Conservation (phyloP, 768 basidiomycete species). For the Mrakia gelida region DNA sequence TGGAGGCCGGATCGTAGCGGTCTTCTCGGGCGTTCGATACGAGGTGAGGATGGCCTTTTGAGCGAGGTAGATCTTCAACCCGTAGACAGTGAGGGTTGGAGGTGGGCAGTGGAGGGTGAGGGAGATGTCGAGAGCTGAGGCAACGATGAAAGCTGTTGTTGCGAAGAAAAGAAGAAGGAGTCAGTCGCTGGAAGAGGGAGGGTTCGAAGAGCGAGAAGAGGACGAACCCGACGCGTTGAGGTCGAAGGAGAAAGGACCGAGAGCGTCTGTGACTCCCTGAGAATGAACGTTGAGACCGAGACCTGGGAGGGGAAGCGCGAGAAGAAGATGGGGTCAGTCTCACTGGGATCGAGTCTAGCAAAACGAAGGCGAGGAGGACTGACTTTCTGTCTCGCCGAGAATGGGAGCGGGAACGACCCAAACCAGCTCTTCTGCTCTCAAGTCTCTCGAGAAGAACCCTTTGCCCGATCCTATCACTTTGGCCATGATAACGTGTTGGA, state of each 20-base stretch:
- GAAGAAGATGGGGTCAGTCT: neutral
- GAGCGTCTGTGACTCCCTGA: slow-evolving; percentile 3
- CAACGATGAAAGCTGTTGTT: neutral
- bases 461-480: neutral
- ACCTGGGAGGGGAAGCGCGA: neutral
- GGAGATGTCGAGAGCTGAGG: neutral
- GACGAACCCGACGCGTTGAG: slow-evolving; percentile 10
- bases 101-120: slow-evolving; percentile 6
- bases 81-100: neutral
- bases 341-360: too few species aligned
- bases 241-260: neutral
- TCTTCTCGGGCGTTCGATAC: neutral
- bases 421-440: neutral
- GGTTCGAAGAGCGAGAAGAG: neutral
- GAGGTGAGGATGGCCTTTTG: neutral
- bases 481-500: neutral
- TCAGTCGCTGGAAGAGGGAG: too few species aligned
- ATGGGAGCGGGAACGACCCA: neutral
- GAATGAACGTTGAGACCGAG: neutral
- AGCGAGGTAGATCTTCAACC: neutral
- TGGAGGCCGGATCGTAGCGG: neutral
- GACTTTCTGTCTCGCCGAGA: neutral
- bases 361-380: neutral
- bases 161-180: neutral
- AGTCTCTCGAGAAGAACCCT: neutral